Conservation (phyloP, 192 early-diverging fungal genomes). For the Coemansia sp. region DNA sequence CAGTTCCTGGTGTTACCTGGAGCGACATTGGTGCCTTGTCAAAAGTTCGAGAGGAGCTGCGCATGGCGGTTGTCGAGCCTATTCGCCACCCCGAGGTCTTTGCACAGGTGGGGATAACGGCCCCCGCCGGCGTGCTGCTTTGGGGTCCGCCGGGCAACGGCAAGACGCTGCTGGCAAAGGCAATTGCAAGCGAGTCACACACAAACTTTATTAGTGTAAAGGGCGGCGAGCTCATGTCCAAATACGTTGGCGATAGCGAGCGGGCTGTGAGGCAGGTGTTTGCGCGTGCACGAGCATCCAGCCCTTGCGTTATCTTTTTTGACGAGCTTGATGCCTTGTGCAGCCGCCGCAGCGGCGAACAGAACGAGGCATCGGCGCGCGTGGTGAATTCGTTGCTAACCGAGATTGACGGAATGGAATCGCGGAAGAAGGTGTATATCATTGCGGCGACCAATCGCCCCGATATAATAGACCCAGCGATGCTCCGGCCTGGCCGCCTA, state of each 20-base stretch:
- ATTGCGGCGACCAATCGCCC: conserved; percentile 98
- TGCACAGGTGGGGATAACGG: conserved; percentile 82
- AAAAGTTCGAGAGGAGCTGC: conserved; percentile 84
- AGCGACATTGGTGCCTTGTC: conserved; percentile 91
- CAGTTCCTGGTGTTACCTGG: conserved; percentile 95
- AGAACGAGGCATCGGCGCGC: conserved; percentile 86
- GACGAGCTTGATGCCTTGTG: conserved; percentile 97
- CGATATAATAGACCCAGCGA: conserved; percentile 96
- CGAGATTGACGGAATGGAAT: conserved; percentile 94
- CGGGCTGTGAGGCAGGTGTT: conserved; percentile 94
- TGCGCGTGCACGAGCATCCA: conserved; percentile 84
- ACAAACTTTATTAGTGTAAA: conserved; percentile 99
- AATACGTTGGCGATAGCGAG: conserved; percentile 99
- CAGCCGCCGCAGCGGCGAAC: conserved; percentile 79
- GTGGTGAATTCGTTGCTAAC: conserved; percentile 97
- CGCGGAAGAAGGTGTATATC: conserved; percentile 86
- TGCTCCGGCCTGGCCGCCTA: conserved; percentile 94
- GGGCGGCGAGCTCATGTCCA: conserved; percentile 96
- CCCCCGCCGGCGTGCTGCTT: conserved; percentile 89
- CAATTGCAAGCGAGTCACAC: conserved; percentile 95
- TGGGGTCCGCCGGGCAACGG: conserved; percentile 99
- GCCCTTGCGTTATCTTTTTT: conserved; percentile 97
- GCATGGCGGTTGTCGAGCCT: conserved; percentile 95
- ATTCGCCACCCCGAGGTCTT: conserved; percentile 89
- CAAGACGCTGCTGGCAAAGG: conserved; percentile 96